These are phyloP conservation scores for Rhynchospora breviuscula DNA, from an alignment of 176 grass and related monocot species.

Conservation along the genomic window DNA sequence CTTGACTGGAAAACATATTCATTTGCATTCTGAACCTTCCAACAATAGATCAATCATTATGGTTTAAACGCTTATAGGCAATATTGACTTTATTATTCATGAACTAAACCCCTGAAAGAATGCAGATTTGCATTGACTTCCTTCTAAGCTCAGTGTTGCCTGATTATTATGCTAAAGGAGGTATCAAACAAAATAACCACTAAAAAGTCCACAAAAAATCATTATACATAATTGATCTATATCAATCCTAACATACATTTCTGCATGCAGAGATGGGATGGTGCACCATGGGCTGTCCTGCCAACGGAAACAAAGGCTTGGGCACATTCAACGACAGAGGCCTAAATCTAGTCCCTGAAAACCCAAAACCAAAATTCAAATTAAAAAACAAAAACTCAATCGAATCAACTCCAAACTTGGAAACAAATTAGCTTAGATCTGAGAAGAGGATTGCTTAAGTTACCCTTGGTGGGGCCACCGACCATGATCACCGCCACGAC, in stretches of 20 bases:
- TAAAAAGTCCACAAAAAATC: background rate
- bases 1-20: background rate
- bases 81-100: background rate
- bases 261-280: conserved; percentile 84
- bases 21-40: background rate
- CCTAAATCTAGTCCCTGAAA: conserved; percentile 84
- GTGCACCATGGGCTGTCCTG: conserved; percentile 95
- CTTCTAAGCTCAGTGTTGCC: background rate
- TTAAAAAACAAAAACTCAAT: conserved; percentile 6
- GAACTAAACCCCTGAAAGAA: background rate
- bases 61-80: background rate
- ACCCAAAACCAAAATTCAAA: background rate
- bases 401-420: background rate
- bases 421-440: conserved; percentile 33
- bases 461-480: conserved; percentile 92
- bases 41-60: background rate
- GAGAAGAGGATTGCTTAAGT: background rate
- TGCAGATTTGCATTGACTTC: background rate
- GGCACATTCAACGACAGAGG: conserved; percentile 93
- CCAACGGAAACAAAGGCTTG: conserved; percentile 96
- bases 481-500: conserved; percentile 99
- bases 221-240: background rate
- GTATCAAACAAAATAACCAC: background rate
- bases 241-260: conserved; percentile 35
- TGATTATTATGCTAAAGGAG: background rate